phyloP scores from a whole-genome alignment of 2,329 filamentous ascomycete genomes.

The Cytospora mali region DNA sequence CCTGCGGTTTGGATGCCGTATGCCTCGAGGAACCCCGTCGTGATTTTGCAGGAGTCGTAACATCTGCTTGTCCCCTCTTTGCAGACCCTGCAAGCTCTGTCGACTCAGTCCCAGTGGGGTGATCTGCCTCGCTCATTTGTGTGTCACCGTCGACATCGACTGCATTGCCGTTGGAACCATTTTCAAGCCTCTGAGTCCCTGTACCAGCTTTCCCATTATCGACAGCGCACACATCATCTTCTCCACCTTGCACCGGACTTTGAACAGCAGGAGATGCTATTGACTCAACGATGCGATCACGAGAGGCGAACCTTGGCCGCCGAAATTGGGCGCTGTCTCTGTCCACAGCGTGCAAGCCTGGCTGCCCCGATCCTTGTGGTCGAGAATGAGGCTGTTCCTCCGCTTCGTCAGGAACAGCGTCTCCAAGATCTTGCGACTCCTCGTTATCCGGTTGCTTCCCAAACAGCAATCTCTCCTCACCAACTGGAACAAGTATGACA shows the following conservation, averaged over 20 bases:
- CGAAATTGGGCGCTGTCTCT: not conserved
- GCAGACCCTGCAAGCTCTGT: not conserved
- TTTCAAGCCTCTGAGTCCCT: too few species aligned
- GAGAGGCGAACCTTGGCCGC: not conserved
- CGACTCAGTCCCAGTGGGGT: not conserved
- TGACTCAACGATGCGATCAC: not conserved
- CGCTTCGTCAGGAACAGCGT: not conserved
- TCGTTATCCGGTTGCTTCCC: not conserved
- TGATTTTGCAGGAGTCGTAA: not conserved
- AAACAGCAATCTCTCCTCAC: not conserved
- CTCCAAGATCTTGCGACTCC: not conserved
- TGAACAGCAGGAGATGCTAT: not conserved
- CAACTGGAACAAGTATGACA: not conserved
- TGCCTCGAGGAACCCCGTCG: not conserved
- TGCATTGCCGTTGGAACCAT: not conserved
- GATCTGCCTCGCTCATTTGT: not conserved
- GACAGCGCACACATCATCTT: not conserved
- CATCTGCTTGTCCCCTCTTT: not conserved
- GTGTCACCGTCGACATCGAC: not conserved
- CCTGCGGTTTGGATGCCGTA: not conserved
- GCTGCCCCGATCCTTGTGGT: not conserved
- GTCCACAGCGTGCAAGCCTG: not conserved
- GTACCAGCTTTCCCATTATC: too few species aligned
- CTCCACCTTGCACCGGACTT: not conserved
- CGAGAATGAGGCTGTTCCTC: not conserved